Conservation (phyloP, 257 asterid genomes). For the Phtheirospermum japonicum region DNA sequence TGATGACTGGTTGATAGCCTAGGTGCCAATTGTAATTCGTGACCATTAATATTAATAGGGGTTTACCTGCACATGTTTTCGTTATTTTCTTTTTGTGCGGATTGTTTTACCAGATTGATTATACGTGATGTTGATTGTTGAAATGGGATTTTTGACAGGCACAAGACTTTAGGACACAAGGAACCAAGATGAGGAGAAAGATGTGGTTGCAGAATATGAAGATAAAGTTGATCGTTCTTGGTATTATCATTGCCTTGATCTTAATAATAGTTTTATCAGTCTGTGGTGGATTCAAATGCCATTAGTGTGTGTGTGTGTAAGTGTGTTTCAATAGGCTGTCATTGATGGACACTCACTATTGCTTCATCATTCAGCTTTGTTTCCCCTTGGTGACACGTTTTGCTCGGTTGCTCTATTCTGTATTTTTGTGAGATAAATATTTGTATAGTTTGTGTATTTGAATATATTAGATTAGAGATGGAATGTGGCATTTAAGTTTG, state of each 20-base stretch:
- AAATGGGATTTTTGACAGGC: constrained; percentile 45
- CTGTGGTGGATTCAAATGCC: constrained; percentile 78
- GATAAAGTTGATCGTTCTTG: constrained; percentile 91
- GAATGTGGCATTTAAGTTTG: too few species aligned
- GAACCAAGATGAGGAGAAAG: constrained; percentile 86
- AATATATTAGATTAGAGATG: constrained; percentile 32
- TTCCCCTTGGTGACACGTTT: constrained; percentile 34
- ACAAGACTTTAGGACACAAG: constrained; percentile 94
- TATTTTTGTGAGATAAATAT: constrained; percentile 35
- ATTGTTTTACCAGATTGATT: background rate
- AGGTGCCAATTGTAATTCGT: background rate
- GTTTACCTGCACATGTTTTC: background rate
- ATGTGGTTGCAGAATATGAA: constrained; percentile 97
- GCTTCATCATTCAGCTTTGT: constrained; percentile 33
- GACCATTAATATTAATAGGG: background rate
- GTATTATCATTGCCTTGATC: constrained; percentile 77
- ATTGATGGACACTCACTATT: constrained; percentile 26
- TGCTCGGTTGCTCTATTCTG: constrained; percentile 31
- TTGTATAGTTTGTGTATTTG: constrained; percentile 57
- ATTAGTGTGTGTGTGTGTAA: constrained; percentile 20
- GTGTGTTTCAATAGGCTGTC: constrained; percentile 24
- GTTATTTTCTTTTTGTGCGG: background rate
- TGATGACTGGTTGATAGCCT: constrained; percentile 5
- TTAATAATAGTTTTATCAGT: constrained; percentile 81
- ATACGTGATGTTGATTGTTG: background rate